Conservation (phyloP, 2,329 filamentous ascomycete genomes). For the Botryotinia globosa region DNA sequence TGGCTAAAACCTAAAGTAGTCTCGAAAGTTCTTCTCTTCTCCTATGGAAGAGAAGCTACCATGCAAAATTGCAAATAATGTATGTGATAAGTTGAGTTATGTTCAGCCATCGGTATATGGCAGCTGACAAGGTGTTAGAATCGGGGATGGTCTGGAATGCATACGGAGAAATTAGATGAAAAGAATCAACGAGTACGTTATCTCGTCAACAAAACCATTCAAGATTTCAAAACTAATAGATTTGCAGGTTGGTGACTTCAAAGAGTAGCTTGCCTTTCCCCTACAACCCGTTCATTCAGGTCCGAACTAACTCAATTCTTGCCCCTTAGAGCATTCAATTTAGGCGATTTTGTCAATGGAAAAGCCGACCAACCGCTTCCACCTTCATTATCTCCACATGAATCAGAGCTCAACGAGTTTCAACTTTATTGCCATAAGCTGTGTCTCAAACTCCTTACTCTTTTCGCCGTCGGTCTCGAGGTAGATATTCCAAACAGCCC, state of each 20-base stretch:
- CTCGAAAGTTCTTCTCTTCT: constrained; percentile 68
- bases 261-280: constrained; percentile 59
- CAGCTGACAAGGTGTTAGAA: constrained; percentile 54
- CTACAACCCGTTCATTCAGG: constrained; percentile 31
- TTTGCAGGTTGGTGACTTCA: constrained; percentile 72
- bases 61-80: constrained; percentile 68
- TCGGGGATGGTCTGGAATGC: constrained; percentile 84
- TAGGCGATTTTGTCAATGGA: constrained; percentile 68
- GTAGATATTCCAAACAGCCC: constrained; percentile 40
- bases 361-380: constrained; percentile 78
- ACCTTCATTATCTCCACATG: constrained; percentile 55
- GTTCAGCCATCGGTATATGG: background rate
- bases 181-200: constrained; percentile 65
- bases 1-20: constrained; percentile 46
- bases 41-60: constrained; percentile 68
- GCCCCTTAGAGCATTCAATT: constrained; percentile 75
- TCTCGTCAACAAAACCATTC: constrained; percentile 33
- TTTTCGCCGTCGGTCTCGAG: constrained; percentile 75
- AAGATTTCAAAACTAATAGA: constrained; percentile 20
- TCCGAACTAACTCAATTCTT: background rate
- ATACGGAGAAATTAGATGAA: constrained; percentile 83
- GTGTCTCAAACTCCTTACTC: constrained; percentile 67
- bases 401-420: constrained; percentile 64
- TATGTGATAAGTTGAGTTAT: constrained; percentile 34
- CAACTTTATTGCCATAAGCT: constrained; percentile 67